Base-by-base conservation (phyloP, 768 basidiomycete genomes). In the Amanita jacksonii region DNA sequence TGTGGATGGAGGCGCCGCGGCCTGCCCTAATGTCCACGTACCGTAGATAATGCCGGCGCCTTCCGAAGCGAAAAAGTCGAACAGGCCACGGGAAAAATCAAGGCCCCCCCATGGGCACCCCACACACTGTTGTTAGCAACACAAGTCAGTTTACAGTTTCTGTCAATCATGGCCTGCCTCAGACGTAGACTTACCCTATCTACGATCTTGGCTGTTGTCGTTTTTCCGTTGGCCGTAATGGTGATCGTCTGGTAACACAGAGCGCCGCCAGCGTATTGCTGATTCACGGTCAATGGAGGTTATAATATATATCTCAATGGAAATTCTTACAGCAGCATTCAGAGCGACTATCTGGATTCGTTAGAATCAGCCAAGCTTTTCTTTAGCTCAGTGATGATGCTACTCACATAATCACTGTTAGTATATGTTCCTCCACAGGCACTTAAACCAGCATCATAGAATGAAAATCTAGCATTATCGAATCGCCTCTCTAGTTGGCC, bases 231-330 rank as follows among this genome's bases (percentile, higher is more conserved):
- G 56, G 64, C 73, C 2, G 65, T 63, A 52, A 90, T 79, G 18
- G 71, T 76, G 52, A 90, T 79, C 43, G 46, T 60, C 62, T 80
- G 64, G 58, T 63, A 74, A 54, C 86, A 89, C 50, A 74, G 55
- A 42, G 53, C 63, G 19, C 66, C 60, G n/a, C 53, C 62, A 41
- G 64, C 67, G 61, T 61, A 85, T 73, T 82, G 75, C 77, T 81
- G 54, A 39, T 22, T 10, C 4, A 16, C 10, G 9, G n/a, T 30
- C 31, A 15, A 34, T 22, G 38, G 41, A 7, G 6, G 20, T 16
- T 9, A 19, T 19, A 27, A 20, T 16, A 32, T 43, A 35, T 38
- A 30, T 33, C 41, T 22, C 4, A 27, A 22, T 8, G 25, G 24
- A 35, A 22, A 32, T 34, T 52, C 65, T 39, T 53, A 72, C 70